Conservation (phyloP, 2,329 filamentous ascomycete genomes). For the Alternaria incomplexa region DNA sequence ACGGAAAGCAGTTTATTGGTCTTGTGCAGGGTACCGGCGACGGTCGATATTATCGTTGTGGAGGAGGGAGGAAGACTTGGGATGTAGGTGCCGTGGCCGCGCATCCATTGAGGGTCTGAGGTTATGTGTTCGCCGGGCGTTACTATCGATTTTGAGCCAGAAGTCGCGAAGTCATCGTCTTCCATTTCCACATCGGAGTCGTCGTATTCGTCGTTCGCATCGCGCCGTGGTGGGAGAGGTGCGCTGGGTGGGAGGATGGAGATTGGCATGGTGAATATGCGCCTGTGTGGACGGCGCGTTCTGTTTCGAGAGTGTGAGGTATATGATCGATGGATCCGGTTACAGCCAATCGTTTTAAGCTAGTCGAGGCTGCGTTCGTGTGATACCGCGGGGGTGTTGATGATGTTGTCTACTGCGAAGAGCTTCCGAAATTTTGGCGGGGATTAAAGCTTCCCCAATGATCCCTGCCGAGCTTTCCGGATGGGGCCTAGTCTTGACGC, state of each 20-base stretch:
- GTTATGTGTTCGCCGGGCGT: constrained; percentile 91
- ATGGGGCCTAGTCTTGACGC: constrained; percentile 18
- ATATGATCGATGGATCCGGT: neutral
- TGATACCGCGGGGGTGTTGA: neutral
- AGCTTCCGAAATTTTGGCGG: constrained; percentile 41
- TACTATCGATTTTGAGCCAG: constrained; percentile 63
- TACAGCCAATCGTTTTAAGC: neutral
- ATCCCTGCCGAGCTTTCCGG: constrained; percentile 16
- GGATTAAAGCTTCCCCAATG: constrained; percentile 17
- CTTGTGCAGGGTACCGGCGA: constrained; percentile 87
- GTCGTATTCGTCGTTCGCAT: constrained; percentile 51
- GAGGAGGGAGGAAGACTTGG: constrained; percentile 54
- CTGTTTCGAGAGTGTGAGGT: neutral
- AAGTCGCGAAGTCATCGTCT: constrained; percentile 48
- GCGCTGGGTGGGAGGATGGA: constrained; percentile 62
- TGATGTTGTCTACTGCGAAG: constrained; percentile 2
- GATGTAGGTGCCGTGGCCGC: constrained; percentile 91
- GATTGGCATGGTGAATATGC: constrained; percentile 59
- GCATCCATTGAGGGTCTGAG: constrained; percentile 95
- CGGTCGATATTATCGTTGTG: constrained; percentile 81
- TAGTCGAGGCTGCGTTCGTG: neutral
- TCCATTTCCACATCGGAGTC: constrained; percentile 58
- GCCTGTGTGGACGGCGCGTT: neutral
- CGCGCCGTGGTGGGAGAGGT: constrained; percentile 32
- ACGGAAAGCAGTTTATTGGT: constrained; percentile 98